Percentiles rank a stretch among this genome's conserved stretches.
phyloP scores from a whole-genome alignment of 805 yeast species.

The Yamadazyma kitorensis region DNA sequence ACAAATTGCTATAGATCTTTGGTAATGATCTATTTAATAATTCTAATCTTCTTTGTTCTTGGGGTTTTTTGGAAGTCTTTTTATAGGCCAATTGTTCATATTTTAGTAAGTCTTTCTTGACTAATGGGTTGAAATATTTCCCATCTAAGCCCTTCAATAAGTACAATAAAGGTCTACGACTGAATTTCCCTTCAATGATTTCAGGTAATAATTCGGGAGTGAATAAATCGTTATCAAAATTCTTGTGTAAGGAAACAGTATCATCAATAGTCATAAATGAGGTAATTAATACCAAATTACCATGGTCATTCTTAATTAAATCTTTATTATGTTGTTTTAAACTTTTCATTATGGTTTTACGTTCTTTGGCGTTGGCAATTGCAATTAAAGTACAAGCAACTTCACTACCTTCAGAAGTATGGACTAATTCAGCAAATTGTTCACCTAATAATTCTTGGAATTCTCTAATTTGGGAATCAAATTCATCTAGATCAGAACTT shows the following conservation, averaged over 20 bases:
- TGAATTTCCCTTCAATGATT: conserved; percentile 66
- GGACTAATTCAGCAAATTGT: conserved; percentile 92
- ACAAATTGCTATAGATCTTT: conserved; percentile 53
- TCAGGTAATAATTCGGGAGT: conserved; percentile 49
- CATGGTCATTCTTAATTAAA: conserved; percentile 79
- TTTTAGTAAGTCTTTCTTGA: conserved; percentile 55
- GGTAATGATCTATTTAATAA: conserved; percentile 65
- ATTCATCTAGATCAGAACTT: conserved; percentile 43
- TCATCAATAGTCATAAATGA: conserved; percentile 89
- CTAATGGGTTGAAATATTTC: conserved; percentile 73
- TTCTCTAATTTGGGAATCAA: conserved; percentile 65
- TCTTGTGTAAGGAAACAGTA: conserved; percentile 76
- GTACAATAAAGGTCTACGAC: conserved; percentile 86
- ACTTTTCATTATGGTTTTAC: conserved; percentile 71
- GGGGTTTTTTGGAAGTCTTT: conserved; percentile 83
- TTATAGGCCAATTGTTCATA: conserved; percentile 56
- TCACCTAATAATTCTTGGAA: conserved; percentile 81
- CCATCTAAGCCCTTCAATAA: conserved; percentile 76
- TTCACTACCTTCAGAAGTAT: conserved; percentile 90
- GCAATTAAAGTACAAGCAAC: conserved; percentile 84
- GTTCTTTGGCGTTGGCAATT: conserved; percentile 85
- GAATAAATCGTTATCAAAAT: conserved; percentile 59
- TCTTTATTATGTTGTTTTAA: conserved; percentile 75
- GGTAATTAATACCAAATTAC: conserved; percentile 76
- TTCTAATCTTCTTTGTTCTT: conserved; percentile 70